Base-by-base conservation (phyloP, 2,329 filamentous ascomycete species). In the Epichloe elymi region DNA sequence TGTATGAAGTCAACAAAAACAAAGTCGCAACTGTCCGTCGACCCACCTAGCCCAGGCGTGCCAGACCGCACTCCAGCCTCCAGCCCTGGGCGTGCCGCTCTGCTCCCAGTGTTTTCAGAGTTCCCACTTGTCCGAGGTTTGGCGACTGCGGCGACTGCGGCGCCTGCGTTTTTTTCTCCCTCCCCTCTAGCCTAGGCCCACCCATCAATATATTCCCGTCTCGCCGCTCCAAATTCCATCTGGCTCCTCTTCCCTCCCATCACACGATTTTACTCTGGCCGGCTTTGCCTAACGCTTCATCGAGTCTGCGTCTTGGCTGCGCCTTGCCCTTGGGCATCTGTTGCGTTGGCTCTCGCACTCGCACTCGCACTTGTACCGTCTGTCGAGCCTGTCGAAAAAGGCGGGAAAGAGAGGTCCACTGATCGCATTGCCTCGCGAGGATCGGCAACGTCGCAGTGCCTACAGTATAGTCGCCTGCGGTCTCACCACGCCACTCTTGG, bases 401-500 rank as follows among this genome's bases (percentile, higher is more conserved):
- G 42, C 42, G 42, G 19, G 15, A 11, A 14, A 17, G 5, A 44
- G 20, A n/a, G 12, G 42, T 44, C 42, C 3, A 44, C 3, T 44
- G n/a, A 8, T 49, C 39, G 39, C n/a, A 19, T 33, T 48, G 23
- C 40, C 46, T 48, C 36, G 51, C 19, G 40, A 39, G 40, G 48
- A 51, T 53, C 49, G 49, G 40, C 52, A 51, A 39, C 45, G 49
- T 51, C 41, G 45, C 52, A 47, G 51, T 47, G 51, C 51, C 50
- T 42, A 30, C 10, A 11, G 3, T 8, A 45, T 14, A 41, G 14
- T 36, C 20, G 20, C 37, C 49, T 51, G 52, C 43, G 15, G 52
- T 51, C 52, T 53, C 37, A 46, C 46, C 53, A 45, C 55, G 55
- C 56, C 56, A 56, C 53, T 48, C 42, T 53, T 43, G 42, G 35